These are phyloP conservation scores for Pharnaceum exiguum DNA, from an alignment of 148 eudicot species.

Conservation along the genomic window DNA sequence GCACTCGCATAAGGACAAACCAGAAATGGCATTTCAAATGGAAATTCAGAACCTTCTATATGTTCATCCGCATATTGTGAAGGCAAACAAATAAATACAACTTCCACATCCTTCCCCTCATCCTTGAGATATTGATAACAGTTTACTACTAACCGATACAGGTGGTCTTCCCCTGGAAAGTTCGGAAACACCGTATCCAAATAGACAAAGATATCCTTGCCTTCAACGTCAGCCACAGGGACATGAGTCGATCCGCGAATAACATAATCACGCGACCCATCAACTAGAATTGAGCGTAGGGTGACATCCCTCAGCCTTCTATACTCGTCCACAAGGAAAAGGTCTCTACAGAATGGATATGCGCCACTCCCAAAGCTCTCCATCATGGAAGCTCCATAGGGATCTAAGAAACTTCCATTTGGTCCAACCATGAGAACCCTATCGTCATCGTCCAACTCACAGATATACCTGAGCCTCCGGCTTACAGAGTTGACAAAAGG, in stretches of 20 bases:
- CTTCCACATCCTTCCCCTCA: too few species aligned
- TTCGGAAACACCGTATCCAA: too few species aligned
- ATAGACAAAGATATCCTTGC: not conserved
- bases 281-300: not conserved
- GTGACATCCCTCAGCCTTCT: not conserved
- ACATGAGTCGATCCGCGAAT: not conserved
- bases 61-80: too few species aligned
- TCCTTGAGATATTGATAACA: too few species aligned
- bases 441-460: not conserved
- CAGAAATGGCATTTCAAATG: too few species aligned
- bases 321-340: not conserved
- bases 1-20: too few species aligned
- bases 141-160: too few species aligned
- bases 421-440: slow-evolving; percentile 1
- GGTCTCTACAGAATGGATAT: slow-evolving; percentile 7
- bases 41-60: too few species aligned
- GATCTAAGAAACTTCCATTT: slow-evolving; percentile 2
- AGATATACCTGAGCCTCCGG: not conserved
- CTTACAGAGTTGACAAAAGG: not conserved
- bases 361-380: not conserved
- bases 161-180: too few species aligned
- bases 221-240: not conserved
- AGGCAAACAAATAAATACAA: too few species aligned
- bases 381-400: not conserved
- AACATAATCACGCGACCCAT: not conserved